phyloP scores from a whole-genome alignment of 257 asterid species.

The Rhazya stricta region DNA sequence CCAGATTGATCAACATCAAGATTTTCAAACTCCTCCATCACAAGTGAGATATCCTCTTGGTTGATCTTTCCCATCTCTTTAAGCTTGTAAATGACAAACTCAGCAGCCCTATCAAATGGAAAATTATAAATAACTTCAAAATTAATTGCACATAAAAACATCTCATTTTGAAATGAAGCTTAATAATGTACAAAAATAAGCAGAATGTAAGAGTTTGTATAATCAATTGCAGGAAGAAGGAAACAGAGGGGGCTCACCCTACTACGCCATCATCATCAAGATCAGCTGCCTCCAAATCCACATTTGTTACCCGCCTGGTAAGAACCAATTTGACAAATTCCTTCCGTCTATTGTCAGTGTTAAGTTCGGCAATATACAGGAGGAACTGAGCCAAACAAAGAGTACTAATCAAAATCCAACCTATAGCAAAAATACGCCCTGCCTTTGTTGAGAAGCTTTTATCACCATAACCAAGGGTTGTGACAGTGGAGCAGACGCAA shows the following conservation, averaged over 20 bases:
- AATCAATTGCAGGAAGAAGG: neutral
- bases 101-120: constrained; percentile 56
- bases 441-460: constrained; percentile 74
- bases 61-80: constrained; percentile 91
- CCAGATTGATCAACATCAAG: constrained; percentile 96
- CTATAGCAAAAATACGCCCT: constrained; percentile 77
- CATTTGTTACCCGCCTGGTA: constrained; percentile 52
- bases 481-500: constrained; percentile 74
- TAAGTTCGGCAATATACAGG: constrained; percentile 65
- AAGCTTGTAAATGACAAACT: constrained; percentile 65
- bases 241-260: constrained; percentile 39
- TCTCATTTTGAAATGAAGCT: neutral
- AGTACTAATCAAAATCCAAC: constrained; percentile 80
- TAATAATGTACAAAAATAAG: neutral
- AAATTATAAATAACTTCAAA: constrained; percentile 9
- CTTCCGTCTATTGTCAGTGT: constrained; percentile 63
- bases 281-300: constrained; percentile 90
- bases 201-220: neutral
- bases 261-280: constrained; percentile 65
- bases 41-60: constrained; percentile 54
- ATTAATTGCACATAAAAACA: neutral
- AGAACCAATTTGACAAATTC: constrained; percentile 54
- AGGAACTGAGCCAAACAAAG: constrained; percentile 70
- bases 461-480: constrained; percentile 95
- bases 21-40: constrained; percentile 60